Conservation (phyloP, 2,329 filamentous ascomycete genomes). For the Arachnomyces sp. region DNA sequence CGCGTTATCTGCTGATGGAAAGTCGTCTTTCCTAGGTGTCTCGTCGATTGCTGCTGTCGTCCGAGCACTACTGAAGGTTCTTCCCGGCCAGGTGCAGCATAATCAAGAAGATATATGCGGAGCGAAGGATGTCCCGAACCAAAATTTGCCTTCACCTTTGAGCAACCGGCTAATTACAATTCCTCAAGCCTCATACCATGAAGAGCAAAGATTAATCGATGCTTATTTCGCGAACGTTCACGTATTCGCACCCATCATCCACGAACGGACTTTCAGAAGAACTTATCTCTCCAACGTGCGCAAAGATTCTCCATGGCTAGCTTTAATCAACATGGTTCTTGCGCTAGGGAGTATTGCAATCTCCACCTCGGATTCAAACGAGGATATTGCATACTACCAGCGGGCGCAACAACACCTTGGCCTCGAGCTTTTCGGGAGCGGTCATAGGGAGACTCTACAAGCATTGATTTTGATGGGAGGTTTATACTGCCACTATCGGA, state of each 20-base stretch:
- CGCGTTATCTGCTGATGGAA: slow-evolving; percentile 4
- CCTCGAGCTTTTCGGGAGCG: slow-evolving; percentile 14
- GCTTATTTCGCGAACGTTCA: slow-evolving; percentile 16
- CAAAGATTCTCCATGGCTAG: slow-evolving; percentile 15
- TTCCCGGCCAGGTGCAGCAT: slow-evolving; percentile 4
- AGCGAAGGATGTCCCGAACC: too few species aligned
- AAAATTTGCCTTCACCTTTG: too few species aligned
- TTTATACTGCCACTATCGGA: too few species aligned
- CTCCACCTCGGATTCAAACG: slow-evolving; percentile 8
- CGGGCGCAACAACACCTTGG: slow-evolving; percentile 13
- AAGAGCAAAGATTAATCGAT: slow-evolving; percentile 13
- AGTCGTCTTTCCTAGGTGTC: slow-evolving; percentile 10
- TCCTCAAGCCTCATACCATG: slow-evolving; percentile 9
- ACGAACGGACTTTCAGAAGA: slow-evolving; percentile 14
- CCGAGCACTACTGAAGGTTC: slow-evolving; percentile 3
- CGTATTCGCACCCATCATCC: slow-evolving; percentile 14
- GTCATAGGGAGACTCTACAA: slow-evolving; percentile 15
- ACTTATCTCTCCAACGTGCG: slow-evolving; percentile 7
- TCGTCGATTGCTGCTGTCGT: slow-evolving; percentile 10
- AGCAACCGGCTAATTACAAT: too few species aligned
- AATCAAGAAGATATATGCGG: too few species aligned
- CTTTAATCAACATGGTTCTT: slow-evolving; percentile 18
- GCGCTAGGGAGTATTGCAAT: slow-evolving; percentile 15
- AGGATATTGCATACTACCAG: slow-evolving; percentile 14
- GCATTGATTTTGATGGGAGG: slow-evolving; percentile 16